Evolutionary conservation across 202 grass and related monocot genomes (phyloP), one percentile per base, ranked within the genome.

Genomic region (Setaria viridis): DNA sequence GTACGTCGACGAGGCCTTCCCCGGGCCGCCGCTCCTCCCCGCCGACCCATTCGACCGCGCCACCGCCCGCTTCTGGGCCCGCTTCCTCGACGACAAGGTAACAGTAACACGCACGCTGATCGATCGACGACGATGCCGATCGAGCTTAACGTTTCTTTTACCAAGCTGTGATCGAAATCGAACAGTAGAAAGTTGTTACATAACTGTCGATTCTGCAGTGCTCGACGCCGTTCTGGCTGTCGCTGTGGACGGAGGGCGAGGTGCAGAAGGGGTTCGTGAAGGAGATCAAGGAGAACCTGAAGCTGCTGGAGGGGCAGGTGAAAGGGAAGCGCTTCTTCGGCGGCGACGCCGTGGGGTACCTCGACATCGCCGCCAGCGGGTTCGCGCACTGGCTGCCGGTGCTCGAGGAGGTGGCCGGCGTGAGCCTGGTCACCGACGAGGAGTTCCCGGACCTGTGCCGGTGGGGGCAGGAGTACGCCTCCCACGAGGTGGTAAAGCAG

Each of bases 21-120:
- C 21, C 0, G 83, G 80, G 2, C 43, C 80, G 21, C 66, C 72
- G 1, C 62, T 93, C 32, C 82, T 95, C 15, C 93, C 90, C 0
- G 4, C 69, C 35, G 90, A 68, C 19, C 86, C 93, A 5, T 70
- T 35, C 15, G 79, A 21, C 2, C 48, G 85, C 0, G 93, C 90
- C 42, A 32, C 17, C 5, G 82, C 90, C 16, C 88, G 93, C 3
- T 90, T 95, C 85, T 94, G 93, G 93, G 87, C 85, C 2, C 76
- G 67, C 4, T 94, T 89, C 77, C 37, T 91, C 35, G 92, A 94
- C 0, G 86, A 94, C 15, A 94, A 94, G 87, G 92, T 89, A 58
- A 20, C 50, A 35, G 34, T 1, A 3, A 35, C 34, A 35, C 34
- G 34, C 34, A 35, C 34, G 1, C 34, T 25, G 25, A 35, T 35